phyloP scores from a whole-genome alignment of 1,284 basidiomycete species.

The Malassezia dermatis region DNA sequence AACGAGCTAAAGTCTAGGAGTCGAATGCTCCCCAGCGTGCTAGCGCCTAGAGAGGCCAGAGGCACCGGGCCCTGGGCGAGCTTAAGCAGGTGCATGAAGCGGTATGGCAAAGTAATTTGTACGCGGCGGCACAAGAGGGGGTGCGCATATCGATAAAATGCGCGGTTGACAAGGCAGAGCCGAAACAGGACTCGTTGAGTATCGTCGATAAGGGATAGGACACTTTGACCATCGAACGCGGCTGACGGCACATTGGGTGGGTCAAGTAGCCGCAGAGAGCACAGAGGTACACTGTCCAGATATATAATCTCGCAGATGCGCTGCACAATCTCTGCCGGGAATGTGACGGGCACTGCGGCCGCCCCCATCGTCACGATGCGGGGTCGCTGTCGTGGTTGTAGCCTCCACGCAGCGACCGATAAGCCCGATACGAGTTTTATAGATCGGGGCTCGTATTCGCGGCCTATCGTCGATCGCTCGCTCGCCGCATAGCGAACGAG shows the following conservation, averaged over 20 bases:
- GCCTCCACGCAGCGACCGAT: background rate
- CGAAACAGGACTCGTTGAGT: slow-evolving; percentile 34
- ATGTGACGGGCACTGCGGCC: background rate
- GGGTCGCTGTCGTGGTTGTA: background rate
- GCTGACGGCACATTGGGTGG: slow-evolving; percentile 39
- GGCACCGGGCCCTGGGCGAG: slow-evolving; percentile 3
- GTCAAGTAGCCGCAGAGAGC: slow-evolving; percentile 37
- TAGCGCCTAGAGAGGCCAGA: background rate
- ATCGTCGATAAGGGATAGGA: slow-evolving; percentile 31
- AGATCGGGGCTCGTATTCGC: too few relatives aligned
- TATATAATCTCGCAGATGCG: slow-evolving; percentile 35
- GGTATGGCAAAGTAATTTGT: slow-evolving; percentile 42
- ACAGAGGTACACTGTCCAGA: slow-evolving; percentile 36
- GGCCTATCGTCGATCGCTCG: background rate
- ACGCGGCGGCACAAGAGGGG: slow-evolving; percentile 40
- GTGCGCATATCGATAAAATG: slow-evolving; percentile 37
- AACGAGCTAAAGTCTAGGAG: slow-evolving; percentile 68
- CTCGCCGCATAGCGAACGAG: background rate
- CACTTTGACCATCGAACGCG: slow-evolving; percentile 31
- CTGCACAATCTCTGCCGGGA: slow-evolving; percentile 30
- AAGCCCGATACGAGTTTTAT: background rate
- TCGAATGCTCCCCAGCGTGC: slow-evolving; percentile 21
- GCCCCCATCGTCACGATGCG: background rate
- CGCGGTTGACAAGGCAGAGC: slow-evolving; percentile 39
- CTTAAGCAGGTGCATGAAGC: slow-evolving; percentile 34